Conservation (phyloP, 306 rosid species). For the Ziziphus jujuba region DNA sequence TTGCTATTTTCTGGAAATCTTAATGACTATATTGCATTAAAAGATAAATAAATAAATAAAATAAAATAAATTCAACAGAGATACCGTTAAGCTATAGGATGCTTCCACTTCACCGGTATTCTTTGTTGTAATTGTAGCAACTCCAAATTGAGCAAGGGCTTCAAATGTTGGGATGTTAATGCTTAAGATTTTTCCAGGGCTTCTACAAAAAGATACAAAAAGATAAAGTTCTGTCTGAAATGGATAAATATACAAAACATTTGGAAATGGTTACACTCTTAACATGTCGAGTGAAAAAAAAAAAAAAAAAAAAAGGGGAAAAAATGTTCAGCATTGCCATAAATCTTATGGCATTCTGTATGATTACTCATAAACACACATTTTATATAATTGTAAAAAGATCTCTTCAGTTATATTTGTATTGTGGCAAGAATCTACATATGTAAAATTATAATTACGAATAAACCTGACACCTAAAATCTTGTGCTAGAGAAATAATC, state of each 20-base stretch:
- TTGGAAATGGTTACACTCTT: no score
- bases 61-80: not conserved
- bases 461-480: no score
- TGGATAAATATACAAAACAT: slow-evolving; percentile 9
- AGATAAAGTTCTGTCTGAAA: not conserved
- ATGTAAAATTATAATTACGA: no score
- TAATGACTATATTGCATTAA: no score
- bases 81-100: slow-evolving; percentile 92
- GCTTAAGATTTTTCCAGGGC: slow-evolving; percentile 83
- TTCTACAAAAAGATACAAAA: slow-evolving; percentile 41
- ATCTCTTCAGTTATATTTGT: no score
- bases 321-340: not conserved
- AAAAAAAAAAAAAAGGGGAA: no score
- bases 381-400: no score
- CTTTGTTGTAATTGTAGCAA: slow-evolving; percentile 70
- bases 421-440: no score
- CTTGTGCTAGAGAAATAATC: not conserved
- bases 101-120: slow-evolving; percentile 96
- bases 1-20: not conserved
- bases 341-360: not conserved
- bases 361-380: not conserved
- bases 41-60: slow-evolving; percentile 1
- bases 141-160: slow-evolving; percentile 86
- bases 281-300: no score
- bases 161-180: slow-evolving; percentile 82